phyloP scores from a whole-genome alignment of 1,284 basidiomycete genomes.

The Baeospora myosura region DNA sequence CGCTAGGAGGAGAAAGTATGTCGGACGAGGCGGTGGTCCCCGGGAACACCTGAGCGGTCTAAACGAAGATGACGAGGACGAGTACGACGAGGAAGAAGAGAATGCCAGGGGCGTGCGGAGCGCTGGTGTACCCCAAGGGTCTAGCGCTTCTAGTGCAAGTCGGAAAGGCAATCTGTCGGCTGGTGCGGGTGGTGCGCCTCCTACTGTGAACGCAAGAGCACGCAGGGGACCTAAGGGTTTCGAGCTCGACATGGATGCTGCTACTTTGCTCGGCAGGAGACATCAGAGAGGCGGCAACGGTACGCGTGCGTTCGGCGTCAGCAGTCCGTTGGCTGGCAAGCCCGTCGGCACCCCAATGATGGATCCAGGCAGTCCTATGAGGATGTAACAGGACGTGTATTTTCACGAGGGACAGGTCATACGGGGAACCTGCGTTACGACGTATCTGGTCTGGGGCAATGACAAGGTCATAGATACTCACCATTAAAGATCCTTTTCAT shows the following conservation, averaged over 20 bases:
- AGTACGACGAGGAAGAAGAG: slow-evolving; percentile 43
- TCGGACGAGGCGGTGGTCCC: slow-evolving; percentile 69
- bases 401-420: too few relatives aligned
- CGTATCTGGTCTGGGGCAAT: too few relatives aligned
- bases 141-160: slow-evolving; percentile 18
- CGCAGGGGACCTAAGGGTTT: slow-evolving; percentile 40
- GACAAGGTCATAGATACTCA: too few relatives aligned
- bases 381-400: too few relatives aligned
- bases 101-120: slow-evolving; percentile 41
- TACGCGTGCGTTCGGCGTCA: slow-evolving; percentile 20
- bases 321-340: slow-evolving; percentile 33
- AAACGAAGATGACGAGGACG: slow-evolving; percentile 89
- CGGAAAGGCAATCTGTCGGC: slow-evolving; percentile 14
- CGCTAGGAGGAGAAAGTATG: slow-evolving; percentile 74
- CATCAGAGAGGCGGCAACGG: slow-evolving; percentile 35
- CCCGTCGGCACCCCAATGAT: slow-evolving; percentile 23
- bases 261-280: slow-evolving; percentile 75
- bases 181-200: slow-evolving; percentile 1
- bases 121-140: slow-evolving; percentile 16
- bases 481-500: too few relatives aligned
- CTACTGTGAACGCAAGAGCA: slow-evolving; percentile 18
- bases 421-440: too few relatives aligned
- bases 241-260: slow-evolving; percentile 77
- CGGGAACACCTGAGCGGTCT: slow-evolving; percentile 79
- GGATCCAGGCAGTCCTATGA: slow-evolving; percentile 17